phyloP scores from a whole-genome alignment of 768 basidiomycete species.

The Pleurotus sapidus region DNA sequence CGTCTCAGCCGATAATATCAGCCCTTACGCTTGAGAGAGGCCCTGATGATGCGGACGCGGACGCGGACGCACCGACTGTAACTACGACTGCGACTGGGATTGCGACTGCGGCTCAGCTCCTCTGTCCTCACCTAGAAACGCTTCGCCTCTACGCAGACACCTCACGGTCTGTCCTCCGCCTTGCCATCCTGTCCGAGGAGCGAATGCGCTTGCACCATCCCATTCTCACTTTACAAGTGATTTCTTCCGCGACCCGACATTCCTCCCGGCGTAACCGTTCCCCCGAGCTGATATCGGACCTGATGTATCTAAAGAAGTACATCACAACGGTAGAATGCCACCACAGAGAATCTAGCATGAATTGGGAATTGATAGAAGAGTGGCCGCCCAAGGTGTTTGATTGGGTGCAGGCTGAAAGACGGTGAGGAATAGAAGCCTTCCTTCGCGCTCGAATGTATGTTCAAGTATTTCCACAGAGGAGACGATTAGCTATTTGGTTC shows the following conservation, averaged over 20 bases:
- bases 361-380: conserved; percentile 5
- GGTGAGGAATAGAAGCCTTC: neutral
- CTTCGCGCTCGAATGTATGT: too few species aligned
- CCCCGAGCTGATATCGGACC: conserved; percentile 3
- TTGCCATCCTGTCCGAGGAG: neutral
- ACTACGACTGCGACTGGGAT: too few species aligned
- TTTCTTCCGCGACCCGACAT: neutral
- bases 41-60: neutral
- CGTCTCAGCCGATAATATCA: conserved; percentile 2
- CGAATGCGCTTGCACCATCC: neutral
- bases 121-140: conserved; percentile 1
- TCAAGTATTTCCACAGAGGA: too few species aligned
- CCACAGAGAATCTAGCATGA: neutral
- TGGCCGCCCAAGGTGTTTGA: conserved; percentile 5
- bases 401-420: conserved; percentile 3
- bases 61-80: too few species aligned
- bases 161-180: conserved; percentile 2
- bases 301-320: conserved; percentile 3
- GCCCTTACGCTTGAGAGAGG: neutral
- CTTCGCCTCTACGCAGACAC: conserved; percentile 6
- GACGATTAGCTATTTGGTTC: too few species aligned
- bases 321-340: neutral
- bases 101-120: neutral
- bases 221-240: conserved; percentile 1
- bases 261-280: conserved; percentile 1